Percentiles rank a stretch among this genome's conserved stretches.
Evolutionary conservation across 768 basidiomycete genomes (phyloP).

Genomic region (Phylloporus sp.): DNA sequence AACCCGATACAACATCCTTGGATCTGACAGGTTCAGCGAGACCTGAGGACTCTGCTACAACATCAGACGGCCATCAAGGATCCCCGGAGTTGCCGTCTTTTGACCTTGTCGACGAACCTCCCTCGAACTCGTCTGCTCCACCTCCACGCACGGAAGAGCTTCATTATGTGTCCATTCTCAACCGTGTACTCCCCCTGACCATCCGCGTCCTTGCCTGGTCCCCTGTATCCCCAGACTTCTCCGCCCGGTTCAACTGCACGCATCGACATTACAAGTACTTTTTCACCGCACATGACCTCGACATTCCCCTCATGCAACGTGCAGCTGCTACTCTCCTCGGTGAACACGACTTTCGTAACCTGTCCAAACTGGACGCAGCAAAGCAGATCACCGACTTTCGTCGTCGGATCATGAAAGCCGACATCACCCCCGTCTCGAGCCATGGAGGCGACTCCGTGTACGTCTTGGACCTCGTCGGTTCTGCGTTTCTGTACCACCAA

Average conservation of each 20-base stretch:
- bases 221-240: constrained; percentile 73
- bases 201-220: constrained; percentile 95
- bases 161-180: constrained; percentile 76
- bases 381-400: constrained; percentile 86
- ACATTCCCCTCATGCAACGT: constrained; percentile 70
- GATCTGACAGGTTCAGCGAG: constrained; percentile 2
- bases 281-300: constrained; percentile 67
- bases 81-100: constrained; percentile 19
- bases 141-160: constrained; percentile 46
- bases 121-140: constrained; percentile 31
- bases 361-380: constrained; percentile 88
- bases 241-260: constrained; percentile 83
- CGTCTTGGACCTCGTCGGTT: constrained; percentile 83
- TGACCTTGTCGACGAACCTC: constrained; percentile 38
- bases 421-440: constrained; percentile 46
- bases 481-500: constrained; percentile 92
- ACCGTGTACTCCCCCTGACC: constrained; percentile 82
- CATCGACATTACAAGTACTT: constrained; percentile 98
- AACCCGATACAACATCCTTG: constrained; percentile 2
- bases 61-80: constrained; percentile 7
- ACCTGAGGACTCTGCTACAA: background rate
- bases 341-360: constrained; percentile 92
- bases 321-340: constrained; percentile 74
- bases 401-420: constrained; percentile 63
- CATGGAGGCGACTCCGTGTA: constrained; percentile 38